A percentile compares a stretch with the other conserved stretches of the same genome.
Evolutionary conservation across 2,329 filamentous ascomycete species (phyloP).

Genomic region (Scolecobasidium constrictum): DNA sequence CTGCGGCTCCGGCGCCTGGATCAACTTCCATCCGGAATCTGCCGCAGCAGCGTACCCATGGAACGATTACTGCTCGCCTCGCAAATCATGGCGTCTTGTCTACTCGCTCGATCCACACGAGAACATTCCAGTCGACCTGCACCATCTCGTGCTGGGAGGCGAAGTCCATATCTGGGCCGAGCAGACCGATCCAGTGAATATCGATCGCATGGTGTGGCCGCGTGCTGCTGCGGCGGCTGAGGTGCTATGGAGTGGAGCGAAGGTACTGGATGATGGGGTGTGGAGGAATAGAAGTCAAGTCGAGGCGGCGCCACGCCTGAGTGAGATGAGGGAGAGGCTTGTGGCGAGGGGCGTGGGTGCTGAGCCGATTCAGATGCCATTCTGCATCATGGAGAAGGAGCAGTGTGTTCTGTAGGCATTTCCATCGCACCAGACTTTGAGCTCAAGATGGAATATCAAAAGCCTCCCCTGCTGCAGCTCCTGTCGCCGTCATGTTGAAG

Average conservation of each 20-base stretch:
- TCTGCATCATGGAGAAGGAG: conserved; percentile 50
- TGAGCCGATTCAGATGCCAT: conserved; percentile 60
- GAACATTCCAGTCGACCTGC: conserved; percentile 49
- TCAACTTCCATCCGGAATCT: conserved; percentile 52
- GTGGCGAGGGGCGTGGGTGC: conserved; percentile 55
- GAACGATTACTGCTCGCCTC: conserved; percentile 68
- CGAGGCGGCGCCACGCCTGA: conserved; percentile 56
- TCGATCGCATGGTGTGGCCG: conserved; percentile 72
- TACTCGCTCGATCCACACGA: conserved; percentile 69
- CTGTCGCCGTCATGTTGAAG: too few relatives aligned
- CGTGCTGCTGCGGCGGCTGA: conserved; percentile 63
- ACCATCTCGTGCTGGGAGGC: conserved; percentile 64
- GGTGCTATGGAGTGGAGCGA: conserved; percentile 66
- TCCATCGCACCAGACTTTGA: too few relatives aligned
- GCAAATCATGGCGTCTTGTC: conserved; percentile 70
- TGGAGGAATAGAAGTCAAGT: conserved; percentile 63
- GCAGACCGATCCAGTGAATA: conserved; percentile 60
- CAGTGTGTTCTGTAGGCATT: conserved; percentile 8
- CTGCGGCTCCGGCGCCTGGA: conserved; percentile 70
- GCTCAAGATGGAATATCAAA: too few relatives aligned
- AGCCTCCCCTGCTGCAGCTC: too few relatives aligned
- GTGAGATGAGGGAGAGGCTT: conserved; percentile 67
- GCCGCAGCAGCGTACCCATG: conserved; percentile 54
- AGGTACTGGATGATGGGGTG: conserved; percentile 49
- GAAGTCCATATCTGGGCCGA: conserved; percentile 78